A percentile compares a stretch with the other conserved stretches of the same genome.
Evolutionary conservation across 139 green algal species (phyloP).

Genomic region (Chlamydomonas eustigma): DNA sequence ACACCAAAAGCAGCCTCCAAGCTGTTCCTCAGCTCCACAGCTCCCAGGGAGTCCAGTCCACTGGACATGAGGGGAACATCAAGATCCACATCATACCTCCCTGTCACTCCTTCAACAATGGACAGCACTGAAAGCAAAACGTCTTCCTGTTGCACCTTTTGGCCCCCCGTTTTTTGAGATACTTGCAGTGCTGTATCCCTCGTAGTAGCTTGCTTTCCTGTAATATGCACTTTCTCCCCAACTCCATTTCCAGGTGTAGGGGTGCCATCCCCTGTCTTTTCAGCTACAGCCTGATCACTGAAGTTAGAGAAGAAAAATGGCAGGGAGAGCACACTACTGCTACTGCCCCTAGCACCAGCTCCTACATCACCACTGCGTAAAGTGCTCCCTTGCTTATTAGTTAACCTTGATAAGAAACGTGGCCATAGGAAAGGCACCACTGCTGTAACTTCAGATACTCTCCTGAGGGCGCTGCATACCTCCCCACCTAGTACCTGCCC

Average conservation of each 20-base stretch:
- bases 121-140: neutral
- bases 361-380: neutral
- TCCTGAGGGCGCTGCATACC: neutral
- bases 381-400: neutral
- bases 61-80: slow-evolving; percentile 66
- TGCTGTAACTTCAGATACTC: slow-evolving; percentile 4
- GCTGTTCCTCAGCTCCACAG: slow-evolving; percentile 74
- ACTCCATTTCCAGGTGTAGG: neutral
- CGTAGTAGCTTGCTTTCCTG: neutral
- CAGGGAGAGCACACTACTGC: no score
- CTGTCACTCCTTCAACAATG: no score
- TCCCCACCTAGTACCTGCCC: slow-evolving; percentile 7
- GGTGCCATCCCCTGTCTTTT: neutral
- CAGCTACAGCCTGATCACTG: neutral
- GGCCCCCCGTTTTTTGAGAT: no score
- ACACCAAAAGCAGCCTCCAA: slow-evolving; percentile 55
- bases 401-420: neutral
- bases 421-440: slow-evolving; percentile 44
- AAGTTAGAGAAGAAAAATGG: slow-evolving; percentile 6
- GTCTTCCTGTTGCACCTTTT: neutral
- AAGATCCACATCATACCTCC: slow-evolving; percentile 24
- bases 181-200: neutral
- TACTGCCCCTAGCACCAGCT: neutral
- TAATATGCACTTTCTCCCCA: neutral
- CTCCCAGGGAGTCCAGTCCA: slow-evolving; percentile 73